These are phyloP conservation scores for Dalechampia spathulata DNA, from an alignment of 441 rosid genomes.

Conservation along the genomic window DNA sequence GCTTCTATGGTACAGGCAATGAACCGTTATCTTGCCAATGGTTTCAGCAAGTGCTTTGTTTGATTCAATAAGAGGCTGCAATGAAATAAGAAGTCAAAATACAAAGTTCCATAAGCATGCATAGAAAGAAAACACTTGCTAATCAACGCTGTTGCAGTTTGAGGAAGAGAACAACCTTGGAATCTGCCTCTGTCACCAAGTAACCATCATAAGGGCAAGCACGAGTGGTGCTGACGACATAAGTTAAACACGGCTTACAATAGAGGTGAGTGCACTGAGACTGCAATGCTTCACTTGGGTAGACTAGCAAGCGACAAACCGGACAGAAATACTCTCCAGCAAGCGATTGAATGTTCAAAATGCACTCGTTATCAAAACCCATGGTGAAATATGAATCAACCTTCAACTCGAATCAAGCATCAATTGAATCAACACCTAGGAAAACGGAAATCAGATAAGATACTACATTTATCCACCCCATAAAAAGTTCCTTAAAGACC, in stretches of 20 bases:
- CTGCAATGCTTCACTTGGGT: conserved; percentile 77
- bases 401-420: conserved; percentile 20
- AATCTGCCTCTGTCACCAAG: conserved; percentile 73
- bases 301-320: conserved; percentile 63
- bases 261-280: conserved; percentile 75
- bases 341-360: conserved; percentile 58
- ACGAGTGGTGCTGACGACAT: conserved; percentile 48
- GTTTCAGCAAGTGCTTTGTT: conserved; percentile 56
- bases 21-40: conserved; percentile 50
- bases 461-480: no score
- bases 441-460: no score
- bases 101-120: conserved; percentile 11
- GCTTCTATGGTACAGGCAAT: conserved; percentile 64
- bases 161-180: conserved; percentile 42
- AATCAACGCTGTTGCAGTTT: background rate
- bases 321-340: conserved; percentile 83
- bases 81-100: background rate
- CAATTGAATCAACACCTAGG: background rate
- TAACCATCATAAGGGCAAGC: conserved; percentile 82
- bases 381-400: conserved; percentile 17
- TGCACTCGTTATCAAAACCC: conserved; percentile 83
- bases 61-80: conserved; percentile 66
- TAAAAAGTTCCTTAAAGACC: no score
- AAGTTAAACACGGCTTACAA: conserved; percentile 67
- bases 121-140: background rate